phyloP scores from a whole-genome alignment of 2,329 filamentous ascomycete genomes.

The Graphilbum fragrans region DNA sequence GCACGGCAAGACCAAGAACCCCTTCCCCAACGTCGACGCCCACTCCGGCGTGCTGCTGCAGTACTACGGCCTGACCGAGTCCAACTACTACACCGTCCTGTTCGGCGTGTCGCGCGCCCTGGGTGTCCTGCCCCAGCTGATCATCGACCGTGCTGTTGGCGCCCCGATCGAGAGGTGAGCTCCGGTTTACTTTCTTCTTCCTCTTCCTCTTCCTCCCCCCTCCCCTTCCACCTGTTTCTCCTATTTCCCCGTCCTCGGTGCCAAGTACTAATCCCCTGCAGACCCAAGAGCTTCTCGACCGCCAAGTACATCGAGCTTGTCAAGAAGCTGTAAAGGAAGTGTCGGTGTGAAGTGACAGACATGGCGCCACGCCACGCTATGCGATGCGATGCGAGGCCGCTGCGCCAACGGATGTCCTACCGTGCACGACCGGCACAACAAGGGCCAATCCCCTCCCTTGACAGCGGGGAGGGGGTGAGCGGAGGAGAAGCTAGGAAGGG shows the following conservation, averaged over 20 bases:
- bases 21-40: slow-evolving; percentile 95
- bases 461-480: too few species aligned
- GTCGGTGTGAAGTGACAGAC: background rate
- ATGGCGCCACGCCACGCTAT: too few species aligned
- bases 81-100: slow-evolving; percentile 99
- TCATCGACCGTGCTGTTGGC: slow-evolving; percentile 96
- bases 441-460: too few species aligned
- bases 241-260: background rate
- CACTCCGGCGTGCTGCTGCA: slow-evolving; percentile 98
- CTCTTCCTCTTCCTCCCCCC: too few species aligned
- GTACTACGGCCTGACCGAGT: slow-evolving; percentile 98
- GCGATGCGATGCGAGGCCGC: too few species aligned
- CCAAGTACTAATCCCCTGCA: slow-evolving; percentile 5
- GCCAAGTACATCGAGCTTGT: slow-evolving; percentile 91
- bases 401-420: too few species aligned
- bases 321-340: slow-evolving; percentile 64
- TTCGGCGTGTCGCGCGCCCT: slow-evolving; percentile 98
- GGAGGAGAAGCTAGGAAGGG: too few species aligned
- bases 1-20: slow-evolving; percentile 99
- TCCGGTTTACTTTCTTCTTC: background rate
- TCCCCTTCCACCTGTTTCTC: background rate
- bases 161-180: slow-evolving; percentile 78
- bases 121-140: slow-evolving; percentile 96
- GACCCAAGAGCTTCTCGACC: slow-evolving; percentile 95
- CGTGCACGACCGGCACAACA: too few species aligned